Percentiles rank a stretch among this genome's conserved stretches.
Conservation (phyloP, 768 basidiomycete species). For the Lyophyllum atratum region DNA sequence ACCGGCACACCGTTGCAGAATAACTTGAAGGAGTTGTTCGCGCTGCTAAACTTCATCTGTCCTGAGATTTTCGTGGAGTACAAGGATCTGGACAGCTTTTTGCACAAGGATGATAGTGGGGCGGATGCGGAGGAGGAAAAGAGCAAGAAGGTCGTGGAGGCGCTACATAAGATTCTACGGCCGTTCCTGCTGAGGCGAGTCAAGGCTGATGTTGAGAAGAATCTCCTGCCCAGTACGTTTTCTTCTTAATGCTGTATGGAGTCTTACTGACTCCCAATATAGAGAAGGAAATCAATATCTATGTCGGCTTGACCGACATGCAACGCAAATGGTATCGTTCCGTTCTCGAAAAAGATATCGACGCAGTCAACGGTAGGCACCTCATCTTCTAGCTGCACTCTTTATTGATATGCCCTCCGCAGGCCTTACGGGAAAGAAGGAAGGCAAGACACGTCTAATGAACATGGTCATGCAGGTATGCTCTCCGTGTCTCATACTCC, state of each 20-base stretch:
- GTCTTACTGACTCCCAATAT: conserved; percentile 8
- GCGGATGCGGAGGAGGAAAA: conserved; percentile 75
- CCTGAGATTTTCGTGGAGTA: conserved; percentile 95
- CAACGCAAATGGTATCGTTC: conserved; percentile 98
- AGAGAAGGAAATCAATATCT: conserved; percentile 99
- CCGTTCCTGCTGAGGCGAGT: conserved; percentile 94
- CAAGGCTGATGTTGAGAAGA: conserved; percentile 97
- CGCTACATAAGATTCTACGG: conserved; percentile 93
- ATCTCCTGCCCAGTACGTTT: conserved; percentile 78
- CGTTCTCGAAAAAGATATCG: conserved; percentile 96
- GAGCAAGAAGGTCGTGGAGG: conserved; percentile 93
- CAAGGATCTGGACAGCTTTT: conserved; percentile 88
- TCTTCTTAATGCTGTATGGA: not conserved
- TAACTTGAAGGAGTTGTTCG: conserved; percentile 93
- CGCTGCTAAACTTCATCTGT: conserved; percentile 91
- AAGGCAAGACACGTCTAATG: conserved; percentile 96
- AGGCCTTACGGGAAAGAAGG: conserved; percentile 95
- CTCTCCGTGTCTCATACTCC: not conserved
- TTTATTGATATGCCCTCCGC: not conserved
- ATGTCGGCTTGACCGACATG: conserved; percentile 96
- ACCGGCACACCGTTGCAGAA: conserved; percentile 98
- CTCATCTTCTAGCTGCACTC: not conserved
- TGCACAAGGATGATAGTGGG: conserved; percentile 81
- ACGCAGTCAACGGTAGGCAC: conserved; percentile 87
- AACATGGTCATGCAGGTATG: conserved; percentile 98